Evolutionary conservation across 352 stramenopile genomes (phyloP), one percentile per base, ranked within the genome.

Genomic region (Pythium sukuiense): DNA sequence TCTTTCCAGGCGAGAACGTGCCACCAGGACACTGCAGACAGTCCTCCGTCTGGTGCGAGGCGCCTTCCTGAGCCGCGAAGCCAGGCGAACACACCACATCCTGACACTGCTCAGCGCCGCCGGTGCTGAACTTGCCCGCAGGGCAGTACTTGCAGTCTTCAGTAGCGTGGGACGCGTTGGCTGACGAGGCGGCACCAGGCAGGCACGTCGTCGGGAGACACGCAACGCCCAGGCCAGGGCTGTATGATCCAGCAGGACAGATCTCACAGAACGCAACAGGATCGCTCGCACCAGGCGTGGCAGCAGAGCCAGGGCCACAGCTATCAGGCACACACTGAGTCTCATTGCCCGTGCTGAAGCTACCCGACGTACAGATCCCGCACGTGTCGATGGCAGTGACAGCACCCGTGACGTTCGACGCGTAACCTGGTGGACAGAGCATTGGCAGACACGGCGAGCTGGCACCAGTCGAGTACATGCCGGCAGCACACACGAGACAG

Each of bases 391-490:
- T 61, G 3, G 64, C 41, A 12, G 76, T 33, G 14, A 64, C 46
- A 4, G 72, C 69, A 3, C 59, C 66, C 2, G 60, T 60, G 3
- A 43, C 52, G 29, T 55, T 65, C 4, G 74, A 81, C 8, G 63
- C 71, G 14, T 68, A 76, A 2, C 74, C 74, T 0, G 64, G 45
- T 6, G 71, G 58, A 43, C 74, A 81, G 0, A 61, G 50, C 74
- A 79, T 77, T 1, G 71, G 60, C 14, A 67, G 55, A 41, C 77
- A 85, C 2, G 71, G 68, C 0, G 68, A 65, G 8, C 58, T 67
- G 16, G 72, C 77, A 14, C 77, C 77, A 6, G 67, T 65, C 16
- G 74, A 82, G 63, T 71, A 82, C 16, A 61, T 74, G 43, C 77
- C 77, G 2, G 65, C 8, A 2, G 55, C 59, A 46, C 74, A 85